A percentile compares a stretch with the other conserved stretches of the same genome.
Evolutionary conservation across 352 stramenopile species (phyloP).

Genomic region (Pythium graminicola): DNA sequence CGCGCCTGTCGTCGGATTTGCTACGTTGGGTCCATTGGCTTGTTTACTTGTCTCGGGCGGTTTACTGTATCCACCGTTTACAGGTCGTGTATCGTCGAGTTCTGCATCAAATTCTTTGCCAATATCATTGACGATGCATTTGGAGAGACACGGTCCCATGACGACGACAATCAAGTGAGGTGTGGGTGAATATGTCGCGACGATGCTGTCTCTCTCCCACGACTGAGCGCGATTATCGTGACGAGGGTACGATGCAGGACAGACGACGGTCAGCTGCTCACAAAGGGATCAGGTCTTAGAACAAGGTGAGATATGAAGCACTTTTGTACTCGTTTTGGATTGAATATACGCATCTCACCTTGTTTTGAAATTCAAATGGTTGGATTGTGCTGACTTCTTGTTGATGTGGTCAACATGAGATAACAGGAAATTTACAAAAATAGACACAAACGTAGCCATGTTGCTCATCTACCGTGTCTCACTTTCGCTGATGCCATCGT

Average conservation of each 20-base stretch:
- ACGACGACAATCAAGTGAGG: not conserved
- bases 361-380: not conserved
- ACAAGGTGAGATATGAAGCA: constrained; percentile 2
- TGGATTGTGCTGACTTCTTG: constrained; percentile 15
- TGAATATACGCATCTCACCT: not conserved
- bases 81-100: constrained; percentile 53
- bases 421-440: constrained; percentile 2
- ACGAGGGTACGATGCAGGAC: too few relatives aligned
- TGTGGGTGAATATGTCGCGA: too few relatives aligned
- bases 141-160: constrained; percentile 84
- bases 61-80: constrained; percentile 33
- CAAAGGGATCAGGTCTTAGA: not conserved
- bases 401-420: constrained; percentile 8
- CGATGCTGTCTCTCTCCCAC: not conserved
- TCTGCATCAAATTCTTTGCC: constrained; percentile 76
- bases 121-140: constrained; percentile 82
- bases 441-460: constrained; percentile 11
- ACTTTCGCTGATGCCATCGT: not conserved
- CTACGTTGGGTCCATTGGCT: too few relatives aligned
- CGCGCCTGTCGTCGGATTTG: not conserved
- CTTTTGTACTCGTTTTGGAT: too few relatives aligned
- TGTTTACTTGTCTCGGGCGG: constrained; percentile 32
- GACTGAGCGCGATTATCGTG: not conserved
- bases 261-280: not conserved
- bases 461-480: not conserved